Conservation (phyloP, 805 yeast genomes). For the Monosporozyma aerobia region DNA sequence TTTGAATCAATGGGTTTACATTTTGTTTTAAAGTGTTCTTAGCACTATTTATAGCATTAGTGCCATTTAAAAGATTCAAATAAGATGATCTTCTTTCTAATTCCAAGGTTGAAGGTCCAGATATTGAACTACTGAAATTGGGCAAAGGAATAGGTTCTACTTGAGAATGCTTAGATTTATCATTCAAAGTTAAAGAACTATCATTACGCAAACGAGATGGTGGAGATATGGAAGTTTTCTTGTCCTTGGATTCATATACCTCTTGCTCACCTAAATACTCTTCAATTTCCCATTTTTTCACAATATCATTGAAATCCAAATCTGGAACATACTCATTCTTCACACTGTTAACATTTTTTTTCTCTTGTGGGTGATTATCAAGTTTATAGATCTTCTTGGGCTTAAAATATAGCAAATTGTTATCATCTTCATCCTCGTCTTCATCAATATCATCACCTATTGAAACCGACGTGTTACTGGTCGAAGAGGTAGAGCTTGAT, state of each 20-base stretch:
- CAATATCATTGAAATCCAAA: conserved; percentile 44
- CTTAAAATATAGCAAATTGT: background rate
- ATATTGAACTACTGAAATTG: conserved; percentile 9
- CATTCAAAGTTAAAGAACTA: background rate
- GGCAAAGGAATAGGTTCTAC: conserved; percentile 33
- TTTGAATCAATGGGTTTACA: background rate
- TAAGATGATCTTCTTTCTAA: conserved; percentile 11
- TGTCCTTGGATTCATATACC: background rate
- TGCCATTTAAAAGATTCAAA: background rate
- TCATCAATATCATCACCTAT: background rate
- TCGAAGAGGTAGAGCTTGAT: background rate
- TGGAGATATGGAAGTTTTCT: background rate
- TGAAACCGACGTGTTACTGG: background rate
- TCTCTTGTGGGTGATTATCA: background rate
- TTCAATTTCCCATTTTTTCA: conserved; percentile 38
- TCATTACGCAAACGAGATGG: background rate
- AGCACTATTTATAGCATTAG: background rate
- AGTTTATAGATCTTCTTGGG: conserved; percentile 1
- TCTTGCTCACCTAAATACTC: conserved; percentile 4
- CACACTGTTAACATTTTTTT: background rate
- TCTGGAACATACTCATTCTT: conserved; percentile 64
- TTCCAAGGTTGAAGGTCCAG: conserved; percentile 12
- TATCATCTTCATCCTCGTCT: conserved; percentile 39
- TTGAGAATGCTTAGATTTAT: conserved; percentile 26
- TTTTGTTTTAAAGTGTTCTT: background rate